A percentile compares a stretch with the other conserved stretches of the same genome.
Conservation (phyloP, 1,284 basidiomycete species). For the Anthracocystis panici-leucophaei region DNA sequence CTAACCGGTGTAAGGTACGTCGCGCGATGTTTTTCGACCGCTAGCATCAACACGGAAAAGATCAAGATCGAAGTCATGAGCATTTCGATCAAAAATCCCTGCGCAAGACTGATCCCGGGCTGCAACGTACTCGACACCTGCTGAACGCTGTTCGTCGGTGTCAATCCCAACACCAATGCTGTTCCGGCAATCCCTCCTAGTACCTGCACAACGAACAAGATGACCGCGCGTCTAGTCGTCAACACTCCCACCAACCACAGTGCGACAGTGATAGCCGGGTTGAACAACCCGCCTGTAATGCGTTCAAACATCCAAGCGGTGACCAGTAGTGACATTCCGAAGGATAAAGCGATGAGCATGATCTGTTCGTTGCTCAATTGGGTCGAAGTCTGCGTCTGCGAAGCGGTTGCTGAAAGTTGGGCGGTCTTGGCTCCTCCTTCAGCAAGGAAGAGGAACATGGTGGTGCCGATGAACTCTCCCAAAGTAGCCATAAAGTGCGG, state of each 20-base stretch:
- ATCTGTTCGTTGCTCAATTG: constrained; percentile 49
- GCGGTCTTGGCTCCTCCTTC: constrained; percentile 56
- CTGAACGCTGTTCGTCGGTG: constrained; percentile 41
- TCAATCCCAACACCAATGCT: constrained; percentile 37
- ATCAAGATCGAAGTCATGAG: constrained; percentile 32
- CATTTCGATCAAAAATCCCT: constrained; percentile 56
- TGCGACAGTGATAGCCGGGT: constrained; percentile 72
- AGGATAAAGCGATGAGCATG: constrained; percentile 56
- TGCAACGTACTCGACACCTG: constrained; percentile 70
- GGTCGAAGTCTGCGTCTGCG: constrained; percentile 24
- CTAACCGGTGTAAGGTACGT: constrained; percentile 82
- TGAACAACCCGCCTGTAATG: constrained; percentile 76
- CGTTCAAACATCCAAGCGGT: constrained; percentile 78
- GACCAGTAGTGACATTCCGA: constrained; percentile 56
- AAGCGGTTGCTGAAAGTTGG: constrained; percentile 23
- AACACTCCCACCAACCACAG: constrained; percentile 72
- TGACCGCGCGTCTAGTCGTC: constrained; percentile 69
- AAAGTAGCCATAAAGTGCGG: constrained; percentile 43
- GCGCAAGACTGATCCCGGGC: constrained; percentile 32
- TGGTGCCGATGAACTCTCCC: constrained; percentile 51
- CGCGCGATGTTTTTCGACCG: constrained; percentile 73
- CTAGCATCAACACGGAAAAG: constrained; percentile 57
- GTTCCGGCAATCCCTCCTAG: constrained; percentile 52
- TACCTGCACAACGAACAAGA: constrained; percentile 69
- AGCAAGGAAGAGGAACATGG: constrained; percentile 56